These are phyloP conservation scores for Phytophthora foliorum DNA, from an alignment of 352 stramenopile genomes.

Conservation along the genomic window DNA sequence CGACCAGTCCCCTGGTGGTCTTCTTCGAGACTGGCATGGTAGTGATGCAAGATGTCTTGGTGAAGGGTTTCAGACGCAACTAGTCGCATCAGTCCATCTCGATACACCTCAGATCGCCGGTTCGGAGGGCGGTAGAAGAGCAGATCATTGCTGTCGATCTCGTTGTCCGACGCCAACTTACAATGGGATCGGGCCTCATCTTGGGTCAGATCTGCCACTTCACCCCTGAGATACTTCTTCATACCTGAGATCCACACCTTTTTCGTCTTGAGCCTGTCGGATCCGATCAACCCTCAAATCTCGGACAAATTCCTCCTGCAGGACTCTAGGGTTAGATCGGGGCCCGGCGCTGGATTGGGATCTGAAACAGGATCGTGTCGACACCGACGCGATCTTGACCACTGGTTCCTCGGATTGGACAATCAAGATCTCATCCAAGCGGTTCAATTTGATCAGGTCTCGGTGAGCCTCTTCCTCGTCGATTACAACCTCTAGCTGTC, in stretches of 20 bases:
- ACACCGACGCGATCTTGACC: not conserved
- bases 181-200: not conserved
- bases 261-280: constrained; percentile 4
- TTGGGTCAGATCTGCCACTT: not conserved
- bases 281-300: not conserved
- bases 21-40: too few relatives aligned
- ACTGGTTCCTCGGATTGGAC: not conserved
- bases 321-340: not conserved
- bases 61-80: too few relatives aligned
- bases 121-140: constrained; percentile 2
- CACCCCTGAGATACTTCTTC: constrained; percentile 4
- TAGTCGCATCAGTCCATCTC: too few relatives aligned
- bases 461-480: not conserved
- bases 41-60: too few relatives aligned
- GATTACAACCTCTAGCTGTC: not conserved
- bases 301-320: not conserved
- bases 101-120: too few relatives aligned
- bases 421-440: not conserved
- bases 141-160: not conserved
- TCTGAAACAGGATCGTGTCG: not conserved
- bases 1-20: too few relatives aligned
- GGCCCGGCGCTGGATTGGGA: too few relatives aligned
- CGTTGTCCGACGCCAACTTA: not conserved
- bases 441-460: constrained; percentile 7
- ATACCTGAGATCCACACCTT: constrained; percentile 4